Percentiles rank a stretch among this genome's conserved stretches.
Conservation (phyloP, 257 asterid species). For the Capsicum pubescens region DNA sequence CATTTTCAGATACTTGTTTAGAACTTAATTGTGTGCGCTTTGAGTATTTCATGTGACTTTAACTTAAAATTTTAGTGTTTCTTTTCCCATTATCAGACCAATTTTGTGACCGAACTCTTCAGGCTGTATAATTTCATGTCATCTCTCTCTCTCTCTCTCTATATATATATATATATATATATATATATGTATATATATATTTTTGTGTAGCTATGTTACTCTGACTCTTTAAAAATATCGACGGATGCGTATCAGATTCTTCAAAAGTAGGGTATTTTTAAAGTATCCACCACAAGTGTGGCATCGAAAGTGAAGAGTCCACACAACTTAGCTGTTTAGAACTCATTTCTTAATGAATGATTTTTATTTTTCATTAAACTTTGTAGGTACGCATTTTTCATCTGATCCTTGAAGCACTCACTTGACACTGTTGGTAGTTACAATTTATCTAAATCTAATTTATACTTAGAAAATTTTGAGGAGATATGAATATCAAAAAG, state of each 20-base stretch:
- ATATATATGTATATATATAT: no score
- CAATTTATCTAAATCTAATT: background rate
- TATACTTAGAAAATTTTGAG: background rate
- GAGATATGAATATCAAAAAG: background rate
- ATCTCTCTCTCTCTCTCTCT: no score
- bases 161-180: no score
- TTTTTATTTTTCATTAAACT: background rate
- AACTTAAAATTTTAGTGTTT: background rate
- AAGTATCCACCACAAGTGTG: no score
- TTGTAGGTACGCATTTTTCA: background rate
- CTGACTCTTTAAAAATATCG: no score
- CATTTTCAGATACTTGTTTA: background rate
- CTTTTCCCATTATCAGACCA: background rate
- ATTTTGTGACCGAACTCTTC: no score
- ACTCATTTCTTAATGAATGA: background rate
- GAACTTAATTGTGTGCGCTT: background rate
- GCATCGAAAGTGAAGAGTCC: no score
- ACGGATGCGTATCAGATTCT: no score
- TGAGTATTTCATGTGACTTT: background rate
- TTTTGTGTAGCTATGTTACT: no score
- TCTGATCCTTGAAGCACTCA: background rate
- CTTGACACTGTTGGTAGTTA: background rate
- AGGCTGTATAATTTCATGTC: background rate
- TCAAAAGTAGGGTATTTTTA: no score
- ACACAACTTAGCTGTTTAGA: no score